A percentile compares a stretch with the other conserved stretches of the same genome.
phyloP scores from a whole-genome alignment of 805 yeast species.

The Isabelozyma gotoi region DNA sequence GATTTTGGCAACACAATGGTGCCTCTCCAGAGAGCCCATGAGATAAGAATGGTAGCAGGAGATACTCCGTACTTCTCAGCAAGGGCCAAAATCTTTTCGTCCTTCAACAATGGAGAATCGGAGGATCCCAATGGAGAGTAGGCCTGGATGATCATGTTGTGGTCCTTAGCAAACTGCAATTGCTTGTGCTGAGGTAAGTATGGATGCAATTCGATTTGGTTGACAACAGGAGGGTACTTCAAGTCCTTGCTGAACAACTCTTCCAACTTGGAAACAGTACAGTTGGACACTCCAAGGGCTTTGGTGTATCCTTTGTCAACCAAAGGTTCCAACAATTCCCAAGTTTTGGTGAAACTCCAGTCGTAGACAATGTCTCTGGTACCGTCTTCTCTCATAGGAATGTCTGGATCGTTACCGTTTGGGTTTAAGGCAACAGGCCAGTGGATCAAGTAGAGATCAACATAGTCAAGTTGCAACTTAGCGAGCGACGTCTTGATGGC shows the following conservation, averaged over 20 bases:
- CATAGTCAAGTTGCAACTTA: constrained; percentile 69
- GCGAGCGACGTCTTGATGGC: constrained; percentile 60
- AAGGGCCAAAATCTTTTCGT: constrained; percentile 41
- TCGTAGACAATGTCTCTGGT: constrained; percentile 31
- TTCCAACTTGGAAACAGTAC: constrained; percentile 45
- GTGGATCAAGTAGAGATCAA: constrained; percentile 77
- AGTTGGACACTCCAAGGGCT: constrained; percentile 79
- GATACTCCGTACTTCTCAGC: constrained; percentile 43
- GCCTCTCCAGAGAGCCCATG: constrained; percentile 62
- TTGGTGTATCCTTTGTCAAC: constrained; percentile 52
- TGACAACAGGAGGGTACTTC: constrained; percentile 60
- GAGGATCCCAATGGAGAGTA: constrained; percentile 75
- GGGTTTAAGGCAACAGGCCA: constrained; percentile 64
- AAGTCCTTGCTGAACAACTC: constrained; percentile 50
- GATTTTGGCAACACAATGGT: constrained; percentile 48
- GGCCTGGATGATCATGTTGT: constrained; percentile 52
- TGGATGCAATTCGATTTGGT: constrained; percentile 74
- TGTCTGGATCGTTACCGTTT: constrained; percentile 27
- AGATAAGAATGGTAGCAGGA: constrained; percentile 53
- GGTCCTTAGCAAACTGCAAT: constrained; percentile 48
- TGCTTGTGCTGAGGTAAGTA: constrained; percentile 44
- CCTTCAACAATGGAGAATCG: constrained; percentile 51
- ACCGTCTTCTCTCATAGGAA: constrained; percentile 37
- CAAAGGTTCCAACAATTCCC: constrained; percentile 54
- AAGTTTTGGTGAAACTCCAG: constrained; percentile 53